Evolutionary conservation across 2,329 filamentous ascomycete species (phyloP), one percentile per base, ranked within the genome.

Genomic region (Blastomyces percursus): DNA sequence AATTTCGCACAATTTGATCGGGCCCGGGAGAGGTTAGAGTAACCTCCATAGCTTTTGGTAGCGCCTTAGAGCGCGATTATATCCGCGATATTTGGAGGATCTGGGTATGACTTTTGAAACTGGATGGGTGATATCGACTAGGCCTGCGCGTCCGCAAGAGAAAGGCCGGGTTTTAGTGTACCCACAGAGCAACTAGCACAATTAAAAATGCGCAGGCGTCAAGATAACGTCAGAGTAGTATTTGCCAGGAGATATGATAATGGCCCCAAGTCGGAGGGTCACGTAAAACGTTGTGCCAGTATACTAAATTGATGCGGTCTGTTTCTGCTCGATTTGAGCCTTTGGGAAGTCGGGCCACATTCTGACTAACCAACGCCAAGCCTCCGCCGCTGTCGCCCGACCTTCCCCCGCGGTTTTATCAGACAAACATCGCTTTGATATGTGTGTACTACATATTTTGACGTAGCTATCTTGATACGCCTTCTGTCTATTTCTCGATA

Each of bases 1-100:
- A 78, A 9, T 64, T 68, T 67, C 74, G 76, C 59, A 77, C 75
- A 57, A 75, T 72, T 60, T 77, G 71, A 19, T 75, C 74, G 14
- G 60, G 59, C 2, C 62, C n/a, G 14, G 61, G n/a, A 19, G 54
- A n/a, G 24, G 54, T 19, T 32, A 30, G 51, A 48, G 68, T 51
- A n/a, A 70, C 65, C 52, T 73, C 72, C 74, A 75, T 75, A 60
- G 32, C 71, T 61, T 42, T 52, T 35, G 56, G 51, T 12, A 19
- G 50, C 42, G 7, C 14, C 27, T 42, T 3, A 2, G 42, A n/a
- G 38, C 57, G 24, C 57, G 57, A 46, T 48, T 46, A 48, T 32
- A 12, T 12, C 40, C 35, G 27, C 30, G 40, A 27, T n/a, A 21
- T 59, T 6, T 32, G 19, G 27, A 19, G 8, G 16, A 35, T 32